phyloP scores from a whole-genome alignment of 2,329 filamentous ascomycete species.

The Clonostachys sp. region DNA sequence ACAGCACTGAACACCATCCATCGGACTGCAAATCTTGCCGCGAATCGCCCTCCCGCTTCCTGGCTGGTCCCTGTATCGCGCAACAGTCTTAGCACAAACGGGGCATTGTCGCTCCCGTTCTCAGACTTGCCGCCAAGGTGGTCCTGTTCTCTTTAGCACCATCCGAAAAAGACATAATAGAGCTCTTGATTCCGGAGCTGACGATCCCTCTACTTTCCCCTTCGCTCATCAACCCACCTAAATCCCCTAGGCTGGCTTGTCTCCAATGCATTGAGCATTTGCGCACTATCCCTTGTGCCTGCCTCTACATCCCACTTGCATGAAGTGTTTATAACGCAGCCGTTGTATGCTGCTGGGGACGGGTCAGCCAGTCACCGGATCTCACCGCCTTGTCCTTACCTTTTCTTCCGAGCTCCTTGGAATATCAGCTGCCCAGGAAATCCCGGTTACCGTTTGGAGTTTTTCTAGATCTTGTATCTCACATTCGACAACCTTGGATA shows the following conservation, averaged over 20 bases:
- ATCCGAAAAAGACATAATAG: slow-evolving; percentile 2
- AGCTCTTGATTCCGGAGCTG: slow-evolving; percentile 2
- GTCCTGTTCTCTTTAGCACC: background rate
- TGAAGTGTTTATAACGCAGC: slow-evolving; percentile 1
- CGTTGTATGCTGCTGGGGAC: slow-evolving; percentile 1
- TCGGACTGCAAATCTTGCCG: too few species aligned
- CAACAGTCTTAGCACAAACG: background rate
- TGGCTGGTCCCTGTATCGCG: background rate
- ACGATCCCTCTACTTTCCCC: background rate
- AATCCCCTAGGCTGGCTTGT: too few species aligned
- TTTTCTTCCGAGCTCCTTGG: background rate
- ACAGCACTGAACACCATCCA: too few species aligned
- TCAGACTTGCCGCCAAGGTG: background rate
- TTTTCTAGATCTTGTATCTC: background rate
- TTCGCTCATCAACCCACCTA: too few species aligned
- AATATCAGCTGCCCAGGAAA: background rate
- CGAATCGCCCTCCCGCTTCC: too few species aligned
- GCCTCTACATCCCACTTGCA: slow-evolving; percentile 1
- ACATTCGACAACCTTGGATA: background rate
- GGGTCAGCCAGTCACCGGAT: slow-evolving; percentile 1
- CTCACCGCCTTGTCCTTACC: slow-evolving; percentile 1
- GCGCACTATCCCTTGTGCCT: background rate
- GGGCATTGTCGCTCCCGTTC: background rate
- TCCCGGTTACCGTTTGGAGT: background rate
- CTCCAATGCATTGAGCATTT: too few species aligned